Conservation (phyloP, 2,329 filamentous ascomycete genomes). For the Didymosphaeria variabile region DNA sequence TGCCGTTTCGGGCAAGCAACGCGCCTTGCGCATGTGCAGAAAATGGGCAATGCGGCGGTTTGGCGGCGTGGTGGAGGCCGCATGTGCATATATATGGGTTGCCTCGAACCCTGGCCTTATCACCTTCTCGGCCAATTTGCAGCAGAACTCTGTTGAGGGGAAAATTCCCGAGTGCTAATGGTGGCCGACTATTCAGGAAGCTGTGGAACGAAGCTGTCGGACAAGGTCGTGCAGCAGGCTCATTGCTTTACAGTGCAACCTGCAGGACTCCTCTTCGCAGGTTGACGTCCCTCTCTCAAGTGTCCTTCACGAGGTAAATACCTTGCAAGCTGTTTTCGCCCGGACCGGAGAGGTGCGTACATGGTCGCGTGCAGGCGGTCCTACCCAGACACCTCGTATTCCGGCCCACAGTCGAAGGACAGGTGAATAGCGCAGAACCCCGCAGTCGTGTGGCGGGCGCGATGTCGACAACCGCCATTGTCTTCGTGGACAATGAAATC, state of each 20-base stretch:
- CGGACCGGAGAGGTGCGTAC: background rate
- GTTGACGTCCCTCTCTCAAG: background rate
- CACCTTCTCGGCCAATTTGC: conserved; percentile 10
- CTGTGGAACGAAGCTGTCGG: conserved; percentile 4
- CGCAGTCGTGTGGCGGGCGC: conserved; percentile 2
- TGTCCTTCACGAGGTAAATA: background rate
- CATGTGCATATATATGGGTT: conserved; percentile 13
- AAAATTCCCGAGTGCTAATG: background rate
- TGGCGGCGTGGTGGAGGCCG: conserved; percentile 6
- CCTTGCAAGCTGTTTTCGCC: background rate
- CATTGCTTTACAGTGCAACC: background rate
- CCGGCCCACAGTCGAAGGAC: background rate
- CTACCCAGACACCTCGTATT: conserved; percentile 1
- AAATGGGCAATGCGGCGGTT: conserved; percentile 11
- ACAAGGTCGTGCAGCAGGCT: conserved; percentile 5
- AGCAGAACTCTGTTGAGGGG: background rate
- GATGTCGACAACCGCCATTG: background rate
- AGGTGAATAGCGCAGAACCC: background rate
- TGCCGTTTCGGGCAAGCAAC: background rate
- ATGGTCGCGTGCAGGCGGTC: background rate
- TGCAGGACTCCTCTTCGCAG: background rate
- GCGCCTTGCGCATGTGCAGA: conserved; percentile 5
- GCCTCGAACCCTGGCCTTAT: background rate
- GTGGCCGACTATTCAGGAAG: conserved; percentile 3
- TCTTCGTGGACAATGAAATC: conserved; percentile 9